Evolutionary conservation across 805 yeast genomes (phyloP).

Genomic region (Candida verbasci): DNA sequence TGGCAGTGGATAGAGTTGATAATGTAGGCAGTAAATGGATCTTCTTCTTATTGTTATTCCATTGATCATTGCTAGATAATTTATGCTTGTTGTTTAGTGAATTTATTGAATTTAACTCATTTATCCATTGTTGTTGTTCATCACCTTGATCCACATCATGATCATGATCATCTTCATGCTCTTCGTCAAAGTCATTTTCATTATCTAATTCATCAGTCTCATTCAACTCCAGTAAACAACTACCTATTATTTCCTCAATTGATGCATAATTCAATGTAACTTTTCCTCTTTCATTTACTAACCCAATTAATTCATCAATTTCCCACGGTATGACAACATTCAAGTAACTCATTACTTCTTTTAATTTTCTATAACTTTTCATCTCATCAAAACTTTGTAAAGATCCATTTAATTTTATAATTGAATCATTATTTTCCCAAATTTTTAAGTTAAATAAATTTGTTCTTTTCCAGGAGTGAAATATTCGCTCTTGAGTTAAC

Average conservation of each 20-base stretch:
- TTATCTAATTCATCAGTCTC: slow-evolving; percentile 6
- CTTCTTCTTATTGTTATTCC: not conserved
- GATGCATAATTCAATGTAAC: slow-evolving; percentile 47
- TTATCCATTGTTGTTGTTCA: slow-evolving; percentile 7
- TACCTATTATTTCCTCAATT: slow-evolving; percentile 56
- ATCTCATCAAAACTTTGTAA: slow-evolving; percentile 14
- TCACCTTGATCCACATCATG: not conserved
- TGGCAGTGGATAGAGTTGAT: not conserved
- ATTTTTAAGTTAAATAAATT: slow-evolving; percentile 24
- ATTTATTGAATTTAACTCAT: not conserved
- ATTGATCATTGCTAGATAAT: not conserved
- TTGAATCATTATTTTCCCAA: slow-evolving; percentile 19
- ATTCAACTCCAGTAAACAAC: slow-evolving; percentile 47
- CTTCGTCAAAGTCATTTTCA: slow-evolving; percentile 3
- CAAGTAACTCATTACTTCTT: slow-evolving; percentile 41
- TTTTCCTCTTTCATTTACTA: slow-evolving; percentile 41
- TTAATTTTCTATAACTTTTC: slow-evolving; percentile 38
- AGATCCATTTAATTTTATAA: slow-evolving; percentile 11
- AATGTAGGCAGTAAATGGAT: not conserved
- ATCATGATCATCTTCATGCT: slow-evolving; percentile 2
- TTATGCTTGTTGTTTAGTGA: slow-evolving; percentile 1
- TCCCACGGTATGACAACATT: slow-evolving; percentile 57
- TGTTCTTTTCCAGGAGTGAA: slow-evolving; percentile 32
- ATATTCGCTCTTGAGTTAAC: slow-evolving; percentile 27
- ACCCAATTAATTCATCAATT: slow-evolving; percentile 47